Base-by-base conservation (phyloP, 805 yeast species). In the Torulaspora gathmanii region DNA sequence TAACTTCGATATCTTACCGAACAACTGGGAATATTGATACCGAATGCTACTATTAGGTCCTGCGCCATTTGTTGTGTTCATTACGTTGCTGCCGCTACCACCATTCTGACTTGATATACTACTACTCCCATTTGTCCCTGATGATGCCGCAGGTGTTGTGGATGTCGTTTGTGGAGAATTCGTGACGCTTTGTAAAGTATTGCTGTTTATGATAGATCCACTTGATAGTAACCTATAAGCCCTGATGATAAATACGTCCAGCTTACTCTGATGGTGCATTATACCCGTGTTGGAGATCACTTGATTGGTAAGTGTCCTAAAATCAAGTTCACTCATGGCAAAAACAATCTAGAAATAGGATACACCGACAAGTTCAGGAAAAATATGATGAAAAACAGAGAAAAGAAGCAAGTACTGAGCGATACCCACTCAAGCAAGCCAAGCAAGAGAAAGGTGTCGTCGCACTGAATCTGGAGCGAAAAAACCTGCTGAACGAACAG, bases 1-100 rank as follows among this genome's bases (percentile, higher is more conserved):
- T 7, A 64, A 41, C 33, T 56, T 56, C 4, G 68, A 59, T 9
- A 61, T 42, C 29, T 55, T 57, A 12, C 48, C 53, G 37, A 64
- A 63, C 20, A 56, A 37, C 42, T 49, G 52, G 16, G 54, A 37
- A 38, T 49, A 52, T 33, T 58, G 57, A 33, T 36, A 33, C 29
- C 43, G 43, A 15, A 45, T 40, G 8, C 45, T 37, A 26, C 27
- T 42, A 3, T 37, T 40, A n/a, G 45, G 17, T 7, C 39, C 34
- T 17, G 7, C 25, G 2, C 33, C 39, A 25, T 35, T 44, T n/a
- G 47, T 20, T 12, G 28, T 28, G 15, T 37, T 37, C 12, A 25
- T 45, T 3, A n/a, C 33, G 27, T 48, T n/a, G 27, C 15, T 34
- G n/a, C 43, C 44, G 28, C 36, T 42, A 33, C 37, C 46, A 19